phyloP scores from a whole-genome alignment of 2,329 filamentous ascomycete species.

The Tolypocladium album region DNA sequence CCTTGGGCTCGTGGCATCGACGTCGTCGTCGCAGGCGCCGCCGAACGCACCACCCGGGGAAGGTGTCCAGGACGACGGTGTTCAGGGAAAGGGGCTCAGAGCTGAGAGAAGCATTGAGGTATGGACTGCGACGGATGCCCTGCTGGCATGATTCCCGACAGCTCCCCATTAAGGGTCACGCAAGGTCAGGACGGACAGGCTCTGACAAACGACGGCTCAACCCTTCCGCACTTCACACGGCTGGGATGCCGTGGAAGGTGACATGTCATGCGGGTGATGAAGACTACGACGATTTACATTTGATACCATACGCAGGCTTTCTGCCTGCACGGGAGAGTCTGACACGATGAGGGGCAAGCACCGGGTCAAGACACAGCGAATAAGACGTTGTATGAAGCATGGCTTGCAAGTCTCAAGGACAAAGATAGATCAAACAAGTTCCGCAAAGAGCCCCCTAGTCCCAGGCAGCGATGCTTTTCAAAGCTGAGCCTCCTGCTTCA shows the following conservation, averaged over 20 bases:
- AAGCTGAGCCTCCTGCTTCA: not conserved
- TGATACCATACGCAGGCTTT: not conserved
- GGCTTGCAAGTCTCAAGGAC: not conserved
- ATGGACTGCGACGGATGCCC: slow-evolving; percentile 31
- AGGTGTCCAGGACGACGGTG: slow-evolving; percentile 2
- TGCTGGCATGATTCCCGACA: slow-evolving; percentile 20
- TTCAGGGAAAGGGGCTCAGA: slow-evolving; percentile 7
- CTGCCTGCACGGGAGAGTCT: not conserved
- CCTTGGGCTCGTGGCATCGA: slow-evolving; percentile 22
- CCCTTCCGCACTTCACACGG: not conserved
- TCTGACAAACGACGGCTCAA: not conserved
- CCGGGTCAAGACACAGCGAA: not conserved
- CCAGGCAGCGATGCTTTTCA: not conserved
- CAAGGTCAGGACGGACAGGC: not conserved
- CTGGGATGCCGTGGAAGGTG: not conserved
- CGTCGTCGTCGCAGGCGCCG: slow-evolving; percentile 1
- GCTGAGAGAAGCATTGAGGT: slow-evolving; percentile 20
- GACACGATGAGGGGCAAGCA: not conserved
- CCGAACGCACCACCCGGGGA: slow-evolving; percentile 7
- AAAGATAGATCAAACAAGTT: not conserved
- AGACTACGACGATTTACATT: not conserved
- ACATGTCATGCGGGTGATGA: not conserved
- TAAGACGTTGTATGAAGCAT: not conserved
- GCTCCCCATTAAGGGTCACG: not conserved
- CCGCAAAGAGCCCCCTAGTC: not conserved